Evolutionary conservation across 208 protist genomes (phyloP), one percentile per base, ranked within the genome.

Genomic region (Acanthamoeba castellanii): DNA sequence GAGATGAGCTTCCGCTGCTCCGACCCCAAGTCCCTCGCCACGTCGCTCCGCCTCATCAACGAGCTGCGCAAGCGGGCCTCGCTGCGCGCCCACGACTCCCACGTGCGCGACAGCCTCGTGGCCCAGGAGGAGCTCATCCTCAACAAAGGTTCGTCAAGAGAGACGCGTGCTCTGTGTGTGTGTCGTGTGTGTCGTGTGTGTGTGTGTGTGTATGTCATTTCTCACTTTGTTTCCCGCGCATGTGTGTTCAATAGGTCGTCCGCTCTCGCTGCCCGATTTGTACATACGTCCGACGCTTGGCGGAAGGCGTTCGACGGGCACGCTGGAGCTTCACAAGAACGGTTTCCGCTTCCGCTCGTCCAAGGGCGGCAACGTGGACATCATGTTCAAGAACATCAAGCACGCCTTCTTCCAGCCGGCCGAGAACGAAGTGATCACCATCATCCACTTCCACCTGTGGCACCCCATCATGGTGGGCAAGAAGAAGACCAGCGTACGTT

Each of bases 361-460:
- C 76, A 98, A 97, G 68, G 97, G 97, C 16, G 85, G 74, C 25
- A 85, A 72, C 30, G 95, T 99, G 42, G 98, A 99, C 85, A 97
- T 99, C 61, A 82, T 99, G 8, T 99, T 99, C 94, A 98, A 98
- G 30, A 99, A 99, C 95, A 98, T 99, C 70, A 98, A 98, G 95
- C 98, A 99, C 96, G 96, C 99, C 91, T 99, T 99, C 91, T 99
- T 99, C 92, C 99, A 99, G 96, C 98, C 98, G 2, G 98, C 97
- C 27, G 97, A 98, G 27, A 97, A 99, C 52, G 98, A 99, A 55
- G 96, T 97, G 47, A 98, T 99, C 45, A 98, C 99, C 6, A 97
- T 99, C 91, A 98, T 99, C 91, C 99, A 99, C 96, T 97, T 99
- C 52, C 99, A 99, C 68, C 97, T 99, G 27, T 97, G 99, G 78